Base-by-base conservation (phyloP, 2,329 filamentous ascomycete genomes). In the Fusarium sp. region DNA sequence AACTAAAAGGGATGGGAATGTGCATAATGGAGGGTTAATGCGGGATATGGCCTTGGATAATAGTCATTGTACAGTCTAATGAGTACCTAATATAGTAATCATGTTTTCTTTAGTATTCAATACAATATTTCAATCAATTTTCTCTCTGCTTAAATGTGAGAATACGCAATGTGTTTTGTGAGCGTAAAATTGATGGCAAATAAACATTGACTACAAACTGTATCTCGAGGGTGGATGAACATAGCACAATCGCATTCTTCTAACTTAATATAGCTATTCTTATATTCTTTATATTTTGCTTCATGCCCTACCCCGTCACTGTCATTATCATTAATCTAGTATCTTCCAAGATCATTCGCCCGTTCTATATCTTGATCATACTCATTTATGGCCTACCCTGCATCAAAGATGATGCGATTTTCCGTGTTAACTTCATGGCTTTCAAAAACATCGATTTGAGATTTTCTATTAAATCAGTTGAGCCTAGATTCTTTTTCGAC, bases 1-100 rank as follows among this genome's bases (percentile, higher is more conserved):
- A 27, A 57, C 64, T 14, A 33, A 70, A 71, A 65, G 30, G 27
- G 52, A 33, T 25, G 32, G 60, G 47, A 27, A 33, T 37, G 54
- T 35, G 63, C 27, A 50, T 58, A 60, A 40, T 14, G 27, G 20
- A 59, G 50, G 30, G 63, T 54, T 43, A 40, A 54, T 65, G 56
- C 20, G 50, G 43, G 66, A 43, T 33, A 47, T 50, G 57, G n/a
- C n/a, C 50, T 56, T 27, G n/a, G 40, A 33, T 11, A 6, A 70
- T 4, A 52, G 14, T 38, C 65, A 66, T 72, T 68, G 37, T 56
- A 56, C 40, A 50, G 64, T 35, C 22, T 71, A 65, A 72, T 60
- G 8, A 68, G 57, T 70, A 75, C 67, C 43, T 45, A 63, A 65
- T 50, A 25, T 60, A 66, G 60, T 66, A 74, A 67, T 72, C 32